Percentiles rank a stretch among this genome's conserved stretches.
Conservation (phyloP, 2,329 filamentous ascomycete species). For the Coniella vitis region DNA sequence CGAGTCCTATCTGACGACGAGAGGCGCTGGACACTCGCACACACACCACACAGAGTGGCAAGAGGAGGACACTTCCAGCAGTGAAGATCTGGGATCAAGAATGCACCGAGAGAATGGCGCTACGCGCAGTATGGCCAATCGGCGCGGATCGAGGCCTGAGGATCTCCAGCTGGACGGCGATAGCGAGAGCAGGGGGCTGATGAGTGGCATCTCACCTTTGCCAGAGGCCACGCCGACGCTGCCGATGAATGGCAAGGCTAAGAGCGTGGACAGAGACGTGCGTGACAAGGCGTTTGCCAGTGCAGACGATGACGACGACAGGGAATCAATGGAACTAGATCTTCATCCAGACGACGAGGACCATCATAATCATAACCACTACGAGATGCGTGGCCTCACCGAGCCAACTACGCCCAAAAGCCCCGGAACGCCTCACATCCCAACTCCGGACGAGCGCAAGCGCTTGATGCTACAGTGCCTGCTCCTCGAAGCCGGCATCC, state of each 20-base stretch:
- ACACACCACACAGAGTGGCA: slow-evolving; percentile 48
- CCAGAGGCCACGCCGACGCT: slow-evolving; percentile 44
- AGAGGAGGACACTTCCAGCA: slow-evolving; percentile 30
- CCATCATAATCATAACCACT: too few species aligned
- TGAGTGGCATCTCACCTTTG: slow-evolving; percentile 52
- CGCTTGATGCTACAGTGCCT: slow-evolving; percentile 70
- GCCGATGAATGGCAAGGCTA: slow-evolving; percentile 14
- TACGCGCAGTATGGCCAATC: slow-evolving; percentile 27
- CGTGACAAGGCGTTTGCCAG: slow-evolving; percentile 25
- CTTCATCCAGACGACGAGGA: slow-evolving; percentile 51
- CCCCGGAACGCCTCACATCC: slow-evolving; percentile 22
- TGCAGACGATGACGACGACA: slow-evolving; percentile 40
- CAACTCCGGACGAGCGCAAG: slow-evolving; percentile 51
- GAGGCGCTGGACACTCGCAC: slow-evolving; percentile 56
- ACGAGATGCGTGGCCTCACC: slow-evolving; percentile 19
- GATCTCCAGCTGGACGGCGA: slow-evolving; percentile 48
- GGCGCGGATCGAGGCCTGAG: slow-evolving; percentile 35
- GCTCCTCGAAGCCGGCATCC: slow-evolving; percentile 73
- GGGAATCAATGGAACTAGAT: slow-evolving; percentile 44
- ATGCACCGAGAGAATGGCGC: slow-evolving; percentile 17
- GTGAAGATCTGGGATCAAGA: slow-evolving; percentile 15
- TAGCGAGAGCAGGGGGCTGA: slow-evolving; percentile 40
- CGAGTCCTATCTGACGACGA: slow-evolving; percentile 81
- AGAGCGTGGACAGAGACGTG: slow-evolving; percentile 13
- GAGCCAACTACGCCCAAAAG: slow-evolving; percentile 15